phyloP scores from a whole-genome alignment of 2,329 filamentous ascomycete species.

The Fusarium denticulatum region DNA sequence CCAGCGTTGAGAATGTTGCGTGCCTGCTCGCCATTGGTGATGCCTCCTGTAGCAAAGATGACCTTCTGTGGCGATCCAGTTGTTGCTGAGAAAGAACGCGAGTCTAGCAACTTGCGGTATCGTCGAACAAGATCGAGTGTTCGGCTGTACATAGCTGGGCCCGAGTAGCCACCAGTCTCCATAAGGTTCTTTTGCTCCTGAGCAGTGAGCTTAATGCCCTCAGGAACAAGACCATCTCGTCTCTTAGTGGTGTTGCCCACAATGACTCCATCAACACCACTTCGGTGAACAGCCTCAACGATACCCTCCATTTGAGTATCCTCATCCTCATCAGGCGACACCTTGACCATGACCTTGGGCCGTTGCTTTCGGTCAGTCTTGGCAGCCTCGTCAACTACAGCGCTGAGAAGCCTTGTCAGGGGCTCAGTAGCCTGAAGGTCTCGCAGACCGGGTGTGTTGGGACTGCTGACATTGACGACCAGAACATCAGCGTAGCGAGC shows the following conservation, averaged over 20 bases:
- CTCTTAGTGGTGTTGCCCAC: slow-evolving; percentile 97
- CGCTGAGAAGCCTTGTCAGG: slow-evolving; percentile 79
- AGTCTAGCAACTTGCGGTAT: slow-evolving; percentile 77
- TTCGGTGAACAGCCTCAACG: slow-evolving; percentile 82
- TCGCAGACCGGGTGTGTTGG: slow-evolving; percentile 92
- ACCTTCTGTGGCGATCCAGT: slow-evolving; percentile 68
- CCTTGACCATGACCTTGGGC: slow-evolving; percentile 89
- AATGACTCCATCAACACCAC: slow-evolving; percentile 93
- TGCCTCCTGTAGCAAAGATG: slow-evolving; percentile 93
- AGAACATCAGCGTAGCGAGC: slow-evolving; percentile 92
- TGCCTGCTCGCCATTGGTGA: slow-evolving; percentile 88
- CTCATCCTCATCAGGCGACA: slow-evolving; percentile 93
- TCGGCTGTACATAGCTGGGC: slow-evolving; percentile 85
- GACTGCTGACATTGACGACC: slow-evolving; percentile 98
- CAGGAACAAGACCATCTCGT: slow-evolving; percentile 75
- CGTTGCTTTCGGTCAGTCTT: slow-evolving; percentile 74
- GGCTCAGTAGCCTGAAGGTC: slow-evolving; percentile 87
- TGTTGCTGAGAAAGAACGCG: slow-evolving; percentile 49
- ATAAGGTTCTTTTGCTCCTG: slow-evolving; percentile 74
- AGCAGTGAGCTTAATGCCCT: slow-evolving; percentile 69
- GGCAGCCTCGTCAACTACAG: slow-evolving; percentile 83
- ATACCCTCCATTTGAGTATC: slow-evolving; percentile 88
- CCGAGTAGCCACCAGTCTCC: slow-evolving; percentile 90
- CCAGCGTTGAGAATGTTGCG: slow-evolving; percentile 85
- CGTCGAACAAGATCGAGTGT: slow-evolving; percentile 81